Percentiles rank a stretch among this genome's conserved stretches.
Evolutionary conservation across 1,284 basidiomycete genomes (phyloP).

Genomic region (Phylloboletellus chloephorus): DNA sequence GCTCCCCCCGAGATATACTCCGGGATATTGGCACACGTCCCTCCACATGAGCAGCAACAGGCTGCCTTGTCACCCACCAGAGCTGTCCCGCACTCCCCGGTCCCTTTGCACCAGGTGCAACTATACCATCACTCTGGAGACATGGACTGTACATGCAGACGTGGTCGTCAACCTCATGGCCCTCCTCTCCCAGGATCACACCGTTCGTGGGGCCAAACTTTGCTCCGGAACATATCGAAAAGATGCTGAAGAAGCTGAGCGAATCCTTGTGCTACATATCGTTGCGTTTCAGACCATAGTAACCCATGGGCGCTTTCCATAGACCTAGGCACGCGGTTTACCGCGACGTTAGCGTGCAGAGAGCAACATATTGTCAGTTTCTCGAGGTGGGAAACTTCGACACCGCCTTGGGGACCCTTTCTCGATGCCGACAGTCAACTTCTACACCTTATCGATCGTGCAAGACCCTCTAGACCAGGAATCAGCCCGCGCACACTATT

Average conservation of each 20-base stretch:
- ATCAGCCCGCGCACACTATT: conserved; percentile 34
- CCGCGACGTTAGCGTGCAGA: conserved; percentile 46
- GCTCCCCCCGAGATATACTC: conserved; percentile 61
- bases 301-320: conserved; percentile 24
- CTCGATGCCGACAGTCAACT: conserved; percentile 45
- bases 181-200: conserved; percentile 43
- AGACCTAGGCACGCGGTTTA: conserved; percentile 5
- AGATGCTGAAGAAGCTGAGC: conserved; percentile 44
- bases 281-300: conserved; percentile 68
- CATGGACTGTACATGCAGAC: conserved; percentile 61
- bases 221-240: conserved; percentile 60
- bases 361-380: conserved; percentile 65
- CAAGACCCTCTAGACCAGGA: conserved; percentile 54
- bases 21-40: conserved; percentile 45
- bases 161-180: conserved; percentile 52
- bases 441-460: conserved; percentile 53
- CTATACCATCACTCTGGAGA: conserved; percentile 46
- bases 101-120: conserved; percentile 42
- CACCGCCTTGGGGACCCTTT: conserved; percentile 46
- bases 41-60: conserved; percentile 35
- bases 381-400: conserved; percentile 61
- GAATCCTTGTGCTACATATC: conserved; percentile 40
- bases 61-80: conserved; percentile 49
- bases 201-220: conserved; percentile 57
- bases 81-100: conserved; percentile 48